Conservation (phyloP, 371 early-diverging fungal species). For the Circinella umbellata region DNA sequence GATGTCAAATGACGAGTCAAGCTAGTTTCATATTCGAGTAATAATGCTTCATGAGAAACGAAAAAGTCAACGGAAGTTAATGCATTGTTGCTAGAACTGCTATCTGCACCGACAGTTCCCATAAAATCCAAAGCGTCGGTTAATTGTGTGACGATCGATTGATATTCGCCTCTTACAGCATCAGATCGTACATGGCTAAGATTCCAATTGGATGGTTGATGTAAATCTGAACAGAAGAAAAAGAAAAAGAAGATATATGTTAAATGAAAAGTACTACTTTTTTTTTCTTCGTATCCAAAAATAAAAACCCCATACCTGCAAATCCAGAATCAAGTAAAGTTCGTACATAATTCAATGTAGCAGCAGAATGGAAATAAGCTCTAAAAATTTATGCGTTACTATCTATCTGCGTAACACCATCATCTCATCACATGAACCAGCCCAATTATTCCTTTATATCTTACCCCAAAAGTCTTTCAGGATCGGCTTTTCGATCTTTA, state of each 20-base stretch:
- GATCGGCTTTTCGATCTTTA: conserved; percentile 89
- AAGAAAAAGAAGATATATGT: background rate
- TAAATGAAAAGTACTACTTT: background rate
- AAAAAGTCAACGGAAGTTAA: conserved; percentile 85
- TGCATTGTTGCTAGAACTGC: conserved; percentile 26
- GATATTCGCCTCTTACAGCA: conserved; percentile 84
- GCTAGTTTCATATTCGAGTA: conserved; percentile 90
- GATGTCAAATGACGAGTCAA: conserved; percentile 72
- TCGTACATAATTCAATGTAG: conserved; percentile 94
- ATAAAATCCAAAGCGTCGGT: conserved; percentile 92
- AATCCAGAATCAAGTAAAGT: conserved; percentile 81
- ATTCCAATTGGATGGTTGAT: conserved; percentile 90
- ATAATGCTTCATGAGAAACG: conserved; percentile 93
- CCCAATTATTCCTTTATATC: conserved; percentile 1
- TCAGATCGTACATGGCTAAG: conserved; percentile 87
- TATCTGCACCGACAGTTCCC: conserved; percentile 85
- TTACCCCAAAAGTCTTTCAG: conserved; percentile 86
- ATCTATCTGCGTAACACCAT: background rate
- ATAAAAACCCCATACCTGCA: conserved; percentile 49
- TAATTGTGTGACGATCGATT: conserved; percentile 83
- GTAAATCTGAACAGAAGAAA: conserved; percentile 64
- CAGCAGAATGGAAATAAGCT: conserved; percentile 97
- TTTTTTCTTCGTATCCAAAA: background rate
- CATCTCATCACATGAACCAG: background rate
- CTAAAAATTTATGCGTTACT: conserved; percentile 32